Base-by-base conservation (phyloP, 306 rosid species). In the Parietaria judaica region DNA sequence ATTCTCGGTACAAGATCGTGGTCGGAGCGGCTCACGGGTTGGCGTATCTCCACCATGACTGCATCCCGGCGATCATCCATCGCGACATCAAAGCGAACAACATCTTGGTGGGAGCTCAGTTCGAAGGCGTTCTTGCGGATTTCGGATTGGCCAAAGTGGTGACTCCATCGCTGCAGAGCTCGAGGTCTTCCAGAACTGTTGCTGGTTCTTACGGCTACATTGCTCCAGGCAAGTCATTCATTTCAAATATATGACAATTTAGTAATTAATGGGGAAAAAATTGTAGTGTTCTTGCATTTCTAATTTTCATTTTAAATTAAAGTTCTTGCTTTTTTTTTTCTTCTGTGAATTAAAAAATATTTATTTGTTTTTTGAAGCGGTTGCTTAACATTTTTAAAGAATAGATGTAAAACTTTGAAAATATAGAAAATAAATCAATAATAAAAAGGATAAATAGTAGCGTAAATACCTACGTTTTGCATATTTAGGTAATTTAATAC, bases 151-250 rank as follows among this genome's bases (percentile, higher is more conserved):
- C 97, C 8, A 91, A 85, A 77, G 79, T 78, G 6, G 70, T 83
- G 47, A 73, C 41, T 64, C 76, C 97, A 56, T 65, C 95, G 1
- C 2, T 23, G 31, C 90, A 82, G 54, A 68, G 84, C 77, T 73
- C 87, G 36, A 79, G 64, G 79, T 78, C 73, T 64, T 80, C 96
- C 55, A 66, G 79, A 61, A 77, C 74, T 3, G 84, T 91, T 58
- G 97, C 96, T 14, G 97, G 97, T 38, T 91, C 97, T 67, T 91
- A 80, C 55, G 97, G 97, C 31, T 91, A 91, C 78, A 91, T 91
- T 51, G 97, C 97, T 68, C 97, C 97, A 7, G 97, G 96, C 85
- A 36, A 80, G 89, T 75, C 4, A 52, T 72, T 12, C 50, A 49
- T n/a, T 49, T 23, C 31, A 23, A 23, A 23, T 0, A 23, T 23